Conservation (phyloP, 176 grass and related monocot species). For the Panicum miliaceum region DNA sequence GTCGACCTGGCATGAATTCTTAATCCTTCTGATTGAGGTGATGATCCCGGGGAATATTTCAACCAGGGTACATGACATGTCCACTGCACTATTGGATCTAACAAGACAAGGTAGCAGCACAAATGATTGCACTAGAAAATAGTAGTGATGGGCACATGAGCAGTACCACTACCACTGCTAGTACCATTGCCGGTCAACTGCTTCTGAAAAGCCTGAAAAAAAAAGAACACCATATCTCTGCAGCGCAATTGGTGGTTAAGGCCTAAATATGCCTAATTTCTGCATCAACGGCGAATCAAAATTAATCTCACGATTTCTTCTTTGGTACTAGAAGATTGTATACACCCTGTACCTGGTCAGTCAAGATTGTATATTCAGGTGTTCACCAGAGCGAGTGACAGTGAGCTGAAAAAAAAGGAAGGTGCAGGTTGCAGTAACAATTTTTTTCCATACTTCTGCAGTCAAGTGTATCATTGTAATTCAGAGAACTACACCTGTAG, state of each 20-base stretch:
- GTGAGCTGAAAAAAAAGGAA: not conserved
- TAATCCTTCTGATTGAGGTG: not conserved
- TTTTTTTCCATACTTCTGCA: not conserved
- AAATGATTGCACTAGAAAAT: conserved; percentile 51
- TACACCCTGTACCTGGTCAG: not conserved
- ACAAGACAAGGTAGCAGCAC: not conserved
- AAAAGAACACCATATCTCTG: not conserved
- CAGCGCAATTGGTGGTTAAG: not conserved
- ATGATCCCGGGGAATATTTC: not conserved
- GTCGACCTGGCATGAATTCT: not conserved
- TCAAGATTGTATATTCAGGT: not conserved
- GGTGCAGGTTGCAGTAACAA: not conserved
- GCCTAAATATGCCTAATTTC: too few relatives aligned
- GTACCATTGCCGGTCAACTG: not conserved
- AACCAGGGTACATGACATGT: not conserved
- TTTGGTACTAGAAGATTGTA: not conserved
- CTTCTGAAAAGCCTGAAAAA: not conserved
- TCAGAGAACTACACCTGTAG: not conserved
- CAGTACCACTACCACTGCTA: not conserved
- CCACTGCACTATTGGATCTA: conserved; percentile 24
- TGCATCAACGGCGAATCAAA: not conserved
- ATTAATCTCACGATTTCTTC: not conserved
- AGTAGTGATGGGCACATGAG: conserved; percentile 19
- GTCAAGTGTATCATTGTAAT: not conserved
- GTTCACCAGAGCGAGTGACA: not conserved